phyloP scores from a whole-genome alignment of 2,329 filamentous ascomycete species.

The Alternaria tenuissima region DNA sequence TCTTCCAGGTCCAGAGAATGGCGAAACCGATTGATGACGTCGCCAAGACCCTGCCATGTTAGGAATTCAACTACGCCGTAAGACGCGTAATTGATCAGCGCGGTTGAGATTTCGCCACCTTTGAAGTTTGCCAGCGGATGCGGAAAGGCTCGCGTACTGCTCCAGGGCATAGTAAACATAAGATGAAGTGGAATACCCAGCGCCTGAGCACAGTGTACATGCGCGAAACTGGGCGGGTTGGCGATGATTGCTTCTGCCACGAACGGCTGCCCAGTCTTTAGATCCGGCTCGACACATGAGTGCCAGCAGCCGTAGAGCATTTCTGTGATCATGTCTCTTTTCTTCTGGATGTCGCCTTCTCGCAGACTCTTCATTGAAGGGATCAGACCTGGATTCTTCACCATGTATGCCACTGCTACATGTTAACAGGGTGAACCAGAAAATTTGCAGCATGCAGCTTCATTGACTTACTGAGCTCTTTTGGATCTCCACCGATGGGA shows the following conservation, averaged over 20 bases:
- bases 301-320: slow-evolving; percentile 40
- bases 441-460: neutral
- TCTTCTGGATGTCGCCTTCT: slow-evolving; percentile 44
- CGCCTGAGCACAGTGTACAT: slow-evolving; percentile 76
- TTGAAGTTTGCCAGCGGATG: slow-evolving; percentile 61
- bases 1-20: slow-evolving; percentile 52
- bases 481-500: slow-evolving; percentile 45
- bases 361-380: slow-evolving; percentile 33
- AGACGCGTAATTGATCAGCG: slow-evolving; percentile 53
- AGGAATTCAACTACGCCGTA: slow-evolving; percentile 59
- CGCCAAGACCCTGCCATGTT: slow-evolving; percentile 61
- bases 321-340: slow-evolving; percentile 35
- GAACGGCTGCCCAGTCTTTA: slow-evolving; percentile 64
- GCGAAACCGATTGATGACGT: slow-evolving; percentile 58
- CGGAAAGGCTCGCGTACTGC: slow-evolving; percentile 54
- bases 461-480: slow-evolving; percentile 43
- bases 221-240: slow-evolving; percentile 78
- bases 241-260: slow-evolving; percentile 82
- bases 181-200: slow-evolving; percentile 76
- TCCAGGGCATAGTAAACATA: slow-evolving; percentile 71
- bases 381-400: slow-evolving; percentile 56
- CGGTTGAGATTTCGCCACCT: slow-evolving; percentile 40
- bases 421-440: neutral
- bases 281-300: slow-evolving; percentile 47
- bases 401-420: slow-evolving; percentile 57